Percentiles rank a stretch among this genome's conserved stretches.
Evolutionary conservation across 345 rosid genomes (phyloP).

Genomic region (Punica granatum): DNA sequence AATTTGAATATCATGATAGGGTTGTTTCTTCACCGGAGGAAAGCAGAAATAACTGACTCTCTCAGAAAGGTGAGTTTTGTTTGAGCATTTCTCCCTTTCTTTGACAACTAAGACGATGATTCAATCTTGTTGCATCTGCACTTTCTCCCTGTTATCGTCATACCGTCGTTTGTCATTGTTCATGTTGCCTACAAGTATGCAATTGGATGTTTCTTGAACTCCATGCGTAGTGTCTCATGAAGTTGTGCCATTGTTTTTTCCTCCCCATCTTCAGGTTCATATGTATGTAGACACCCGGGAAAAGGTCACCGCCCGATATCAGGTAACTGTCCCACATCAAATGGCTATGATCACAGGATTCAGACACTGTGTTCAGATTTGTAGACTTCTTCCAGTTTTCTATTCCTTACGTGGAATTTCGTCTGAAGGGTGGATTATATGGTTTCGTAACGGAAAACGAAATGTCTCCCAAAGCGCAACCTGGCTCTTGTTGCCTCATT

Average conservation of each 20-base stretch:
- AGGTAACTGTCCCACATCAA: conserved; percentile 38
- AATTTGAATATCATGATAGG: conserved; percentile 36
- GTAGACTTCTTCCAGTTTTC: neutral
- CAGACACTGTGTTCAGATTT: neutral
- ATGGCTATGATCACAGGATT: neutral
- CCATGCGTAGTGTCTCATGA: neutral
- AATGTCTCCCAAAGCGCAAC: too few relatives aligned
- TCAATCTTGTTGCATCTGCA: conserved; percentile 6
- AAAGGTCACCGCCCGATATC: conserved; percentile 92
- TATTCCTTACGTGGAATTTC: neutral
- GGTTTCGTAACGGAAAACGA: too few relatives aligned
- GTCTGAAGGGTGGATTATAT: neutral
- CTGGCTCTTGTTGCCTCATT: neutral
- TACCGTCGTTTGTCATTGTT: neutral
- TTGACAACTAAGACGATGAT: neutral
- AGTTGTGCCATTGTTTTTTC: neutral
- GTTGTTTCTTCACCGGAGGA: conserved; percentile 87
- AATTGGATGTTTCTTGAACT: neutral
- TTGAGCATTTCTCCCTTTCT: conserved; percentile 5
- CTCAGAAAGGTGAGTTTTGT: conserved; percentile 57
- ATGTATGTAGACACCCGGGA: conserved; percentile 78
- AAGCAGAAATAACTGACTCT: conserved; percentile 73
- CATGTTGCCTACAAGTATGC: neutral
- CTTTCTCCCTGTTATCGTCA: conserved; percentile 1
- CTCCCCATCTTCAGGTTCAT: conserved; percentile 44